Conservation (phyloP, 2,329 filamentous ascomycete species). For the Pestalotiopsis sp. region DNA sequence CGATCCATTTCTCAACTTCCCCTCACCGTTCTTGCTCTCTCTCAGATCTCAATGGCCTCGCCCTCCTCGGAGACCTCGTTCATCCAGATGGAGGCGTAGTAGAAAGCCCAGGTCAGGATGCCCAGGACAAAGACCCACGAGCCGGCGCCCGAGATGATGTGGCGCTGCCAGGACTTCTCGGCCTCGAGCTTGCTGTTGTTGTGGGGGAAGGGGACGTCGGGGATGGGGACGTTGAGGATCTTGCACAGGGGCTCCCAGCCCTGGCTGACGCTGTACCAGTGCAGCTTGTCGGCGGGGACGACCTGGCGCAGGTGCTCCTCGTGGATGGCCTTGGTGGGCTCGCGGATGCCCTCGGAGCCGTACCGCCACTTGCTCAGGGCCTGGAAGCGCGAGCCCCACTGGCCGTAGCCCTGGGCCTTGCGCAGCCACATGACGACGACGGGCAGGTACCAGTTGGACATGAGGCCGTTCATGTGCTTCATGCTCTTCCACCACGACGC, state of each 20-base stretch:
- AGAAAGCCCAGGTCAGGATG: constrained; percentile 20
- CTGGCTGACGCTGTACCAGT: constrained; percentile 33
- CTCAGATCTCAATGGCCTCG: background rate
- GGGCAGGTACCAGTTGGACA: constrained; percentile 34
- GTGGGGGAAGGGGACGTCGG: constrained; percentile 34
- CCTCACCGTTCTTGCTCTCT: background rate
- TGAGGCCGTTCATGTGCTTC: constrained; percentile 31
- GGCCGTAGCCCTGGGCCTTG: constrained; percentile 31
- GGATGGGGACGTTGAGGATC: constrained; percentile 10
- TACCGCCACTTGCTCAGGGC: constrained; percentile 22
- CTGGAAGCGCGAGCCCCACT: constrained; percentile 25
- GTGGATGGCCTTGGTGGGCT: constrained; percentile 28
- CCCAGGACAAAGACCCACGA: constrained; percentile 29
- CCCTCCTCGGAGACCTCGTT: background rate
- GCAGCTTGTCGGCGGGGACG: constrained; percentile 34
- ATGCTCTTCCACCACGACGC: constrained; percentile 38
- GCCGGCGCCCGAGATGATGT: constrained; percentile 25
- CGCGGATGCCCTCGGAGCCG: constrained; percentile 29
- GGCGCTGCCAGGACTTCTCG: constrained; percentile 24
- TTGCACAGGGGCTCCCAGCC: constrained; percentile 11
- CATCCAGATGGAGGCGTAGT: constrained; percentile 2
- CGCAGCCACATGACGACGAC: constrained; percentile 32
- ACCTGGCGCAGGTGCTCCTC: constrained; percentile 31
- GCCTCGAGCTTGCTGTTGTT: constrained; percentile 33
- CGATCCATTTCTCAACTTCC: background rate